Conservation (phyloP, 805 yeast genomes). For the Kazachstania psychrophila region DNA sequence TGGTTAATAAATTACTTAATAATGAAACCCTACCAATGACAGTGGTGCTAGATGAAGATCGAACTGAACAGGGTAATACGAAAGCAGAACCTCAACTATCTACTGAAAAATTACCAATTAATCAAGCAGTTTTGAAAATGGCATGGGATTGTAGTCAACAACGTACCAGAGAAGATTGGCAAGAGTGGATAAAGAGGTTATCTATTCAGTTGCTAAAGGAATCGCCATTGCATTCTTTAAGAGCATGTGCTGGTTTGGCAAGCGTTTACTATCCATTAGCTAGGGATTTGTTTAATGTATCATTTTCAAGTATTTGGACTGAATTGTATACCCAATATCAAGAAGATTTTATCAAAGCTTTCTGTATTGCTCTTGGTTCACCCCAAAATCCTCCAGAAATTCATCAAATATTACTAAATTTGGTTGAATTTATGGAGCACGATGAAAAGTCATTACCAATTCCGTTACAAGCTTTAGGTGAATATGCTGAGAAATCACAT, state of each 20-base stretch:
- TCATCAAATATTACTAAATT: conserved; percentile 73
- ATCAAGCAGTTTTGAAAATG: conserved; percentile 51
- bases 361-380: conserved; percentile 77
- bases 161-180: conserved; percentile 90
- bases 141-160: conserved; percentile 92
- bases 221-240: conserved; percentile 84
- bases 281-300: conserved; percentile 78
- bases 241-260: conserved; percentile 86
- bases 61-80: conserved; percentile 24
- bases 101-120: conserved; percentile 61
- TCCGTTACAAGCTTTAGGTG: conserved; percentile 75
- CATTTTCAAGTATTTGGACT: conserved; percentile 89
- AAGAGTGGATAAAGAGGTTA: conserved; percentile 83
- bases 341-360: conserved; percentile 75
- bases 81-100: conserved; percentile 29
- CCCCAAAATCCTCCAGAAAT: conserved; percentile 92
- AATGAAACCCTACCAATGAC: conserved; percentile 78
- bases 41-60: conserved; percentile 42
- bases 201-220: conserved; percentile 77
- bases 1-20: conserved; percentile 61
- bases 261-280: conserved; percentile 79
- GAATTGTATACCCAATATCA: conserved; percentile 82
- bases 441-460: conserved; percentile 90
- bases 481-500: conserved; percentile 86
- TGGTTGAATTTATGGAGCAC: conserved; percentile 94